Base-by-base conservation (phyloP, 1,139 yeast species). In the Pichia sp. region DNA sequence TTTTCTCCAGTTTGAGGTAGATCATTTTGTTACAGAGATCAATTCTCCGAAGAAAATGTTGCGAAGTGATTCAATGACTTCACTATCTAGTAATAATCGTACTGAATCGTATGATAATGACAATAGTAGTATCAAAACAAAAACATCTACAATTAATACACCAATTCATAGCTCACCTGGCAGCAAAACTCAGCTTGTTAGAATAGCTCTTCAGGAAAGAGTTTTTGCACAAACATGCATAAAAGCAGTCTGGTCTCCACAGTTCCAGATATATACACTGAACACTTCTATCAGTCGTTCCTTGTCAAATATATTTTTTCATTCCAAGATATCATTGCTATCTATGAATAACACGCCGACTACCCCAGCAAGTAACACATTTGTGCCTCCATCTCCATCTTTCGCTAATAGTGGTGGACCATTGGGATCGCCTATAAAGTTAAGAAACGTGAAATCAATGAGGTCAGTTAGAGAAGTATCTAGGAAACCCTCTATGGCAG, bases 371-470 rank as follows among this genome's bases (percentile, higher is more conserved):
- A 31, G 41, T n/a, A 42, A 7, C 33, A 17, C 33, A 30, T 55
- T 57, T 49, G 30, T 52, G 2, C 55, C 58, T 24, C 58, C 58
- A 20, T 56, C 58, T 12, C 58, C 59, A 8, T 55, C 59, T 46
- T 56, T 56, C 54, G 54, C 42, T 2, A 46, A 24, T 9, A 46
- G 17, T 30, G 31, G 40, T 17, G 46, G 44, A 9, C 12, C 33
- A 31, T 24, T 54, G 6, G 54, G 59, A 9, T 54, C 59, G 6
- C 59, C 59, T 7, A 50, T 49, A 7, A 51, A 48, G 36, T 20
- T 56, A 7, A 46, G 54, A 17, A 51, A 48, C 29, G 52, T 54
- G 3, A 48, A 40, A 38, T 56, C 59, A 20, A 45, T 54, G 17
- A 52, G 51, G 46, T 42, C 48, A 9, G 6, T 56, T 3, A 50